A percentile compares a stretch with the other conserved stretches of the same genome.
Evolutionary conservation across 1,139 yeast genomes (phyloP).

Genomic region (Yamadazyma sp.): DNA sequence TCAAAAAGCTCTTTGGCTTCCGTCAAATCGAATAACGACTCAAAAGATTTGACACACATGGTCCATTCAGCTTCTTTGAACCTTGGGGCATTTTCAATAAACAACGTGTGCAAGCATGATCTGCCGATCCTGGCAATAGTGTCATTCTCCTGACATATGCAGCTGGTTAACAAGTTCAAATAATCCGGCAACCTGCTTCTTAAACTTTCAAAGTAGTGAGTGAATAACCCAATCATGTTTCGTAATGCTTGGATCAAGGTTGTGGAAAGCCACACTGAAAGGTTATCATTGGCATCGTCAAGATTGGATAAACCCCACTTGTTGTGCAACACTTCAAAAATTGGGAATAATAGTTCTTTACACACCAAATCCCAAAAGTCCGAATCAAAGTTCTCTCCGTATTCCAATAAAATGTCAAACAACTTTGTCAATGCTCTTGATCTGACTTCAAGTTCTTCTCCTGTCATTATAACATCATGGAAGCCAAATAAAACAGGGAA

Average conservation of each 20-base stretch:
- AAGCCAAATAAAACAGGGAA: conserved; percentile 84
- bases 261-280: conserved; percentile 94
- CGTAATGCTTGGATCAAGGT: conserved; percentile 94
- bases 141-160: conserved; percentile 95
- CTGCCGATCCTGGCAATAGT: conserved; percentile 94
- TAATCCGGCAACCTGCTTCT: conserved; percentile 75
- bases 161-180: conserved; percentile 72
- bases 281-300: conserved; percentile 59
- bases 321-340: conserved; percentile 74
- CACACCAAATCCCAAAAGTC: conserved; percentile 85
- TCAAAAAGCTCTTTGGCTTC: conserved; percentile 84
- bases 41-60: conserved; percentile 63
- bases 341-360: conserved; percentile 79
- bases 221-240: conserved; percentile 79
- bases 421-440: conserved; percentile 81
- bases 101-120: conserved; percentile 77
- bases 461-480: conserved; percentile 88
- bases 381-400: conserved; percentile 73
- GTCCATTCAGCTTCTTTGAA: conserved; percentile 73
- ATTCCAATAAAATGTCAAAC: conserved; percentile 77
- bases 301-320: conserved; percentile 73
- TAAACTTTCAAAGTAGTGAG: conserved; percentile 75
- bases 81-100: conserved; percentile 69
- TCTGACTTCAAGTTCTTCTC: conserved; percentile 91
- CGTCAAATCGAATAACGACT: conserved; percentile 70